Percentiles rank a stretch among this genome's conserved stretches.
Conservation (phyloP, 768 basidiomycete species). For the Trametes villosa region DNA sequence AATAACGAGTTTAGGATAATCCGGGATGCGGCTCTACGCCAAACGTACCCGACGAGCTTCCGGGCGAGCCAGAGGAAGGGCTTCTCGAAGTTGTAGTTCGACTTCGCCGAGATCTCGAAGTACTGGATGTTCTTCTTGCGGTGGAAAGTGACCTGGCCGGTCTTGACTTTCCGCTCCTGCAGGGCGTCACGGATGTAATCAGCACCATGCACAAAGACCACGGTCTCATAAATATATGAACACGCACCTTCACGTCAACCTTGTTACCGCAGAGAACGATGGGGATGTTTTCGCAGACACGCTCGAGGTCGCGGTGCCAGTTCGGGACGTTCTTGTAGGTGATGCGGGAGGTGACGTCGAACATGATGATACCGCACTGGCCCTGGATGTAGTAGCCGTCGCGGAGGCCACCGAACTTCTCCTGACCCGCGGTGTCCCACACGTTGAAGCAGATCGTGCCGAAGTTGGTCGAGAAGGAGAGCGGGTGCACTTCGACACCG, state of each 20-base stretch:
- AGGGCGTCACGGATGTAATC: slow-evolving; percentile 5
- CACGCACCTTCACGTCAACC: slow-evolving; percentile 94
- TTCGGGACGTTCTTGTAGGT: slow-evolving; percentile 99
- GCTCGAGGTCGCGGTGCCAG: slow-evolving; percentile 99
- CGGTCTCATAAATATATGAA: not conserved
- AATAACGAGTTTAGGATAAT: not conserved
- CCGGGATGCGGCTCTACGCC: too few species aligned
- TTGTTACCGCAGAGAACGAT: slow-evolving; percentile 99
- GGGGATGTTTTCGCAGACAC: slow-evolving; percentile 99
- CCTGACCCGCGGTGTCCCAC: slow-evolving; percentile 99
- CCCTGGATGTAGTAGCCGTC: slow-evolving; percentile 98
- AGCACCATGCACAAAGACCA: not conserved
- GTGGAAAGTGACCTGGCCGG: slow-evolving; percentile 98
- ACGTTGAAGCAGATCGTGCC: slow-evolving; percentile 99
- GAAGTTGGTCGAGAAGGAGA: slow-evolving; percentile 96
- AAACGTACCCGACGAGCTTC: slow-evolving; percentile 91
- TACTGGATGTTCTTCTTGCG: slow-evolving; percentile 99
- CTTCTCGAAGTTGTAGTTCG: slow-evolving; percentile 99
- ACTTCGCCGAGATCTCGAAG: slow-evolving; percentile 99
- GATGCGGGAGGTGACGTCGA: slow-evolving; percentile 98
- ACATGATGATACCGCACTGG: slow-evolving; percentile 99
- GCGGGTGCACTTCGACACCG: slow-evolving; percentile 98
- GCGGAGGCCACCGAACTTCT: slow-evolving; percentile 98
- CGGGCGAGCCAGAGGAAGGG: slow-evolving; percentile 99
- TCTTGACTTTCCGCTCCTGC: slow-evolving; percentile 99